A percentile compares a stretch with the other conserved stretches of the same genome.
Conservation (phyloP, 139 green algal species). For the Closterium sp. region DNA sequence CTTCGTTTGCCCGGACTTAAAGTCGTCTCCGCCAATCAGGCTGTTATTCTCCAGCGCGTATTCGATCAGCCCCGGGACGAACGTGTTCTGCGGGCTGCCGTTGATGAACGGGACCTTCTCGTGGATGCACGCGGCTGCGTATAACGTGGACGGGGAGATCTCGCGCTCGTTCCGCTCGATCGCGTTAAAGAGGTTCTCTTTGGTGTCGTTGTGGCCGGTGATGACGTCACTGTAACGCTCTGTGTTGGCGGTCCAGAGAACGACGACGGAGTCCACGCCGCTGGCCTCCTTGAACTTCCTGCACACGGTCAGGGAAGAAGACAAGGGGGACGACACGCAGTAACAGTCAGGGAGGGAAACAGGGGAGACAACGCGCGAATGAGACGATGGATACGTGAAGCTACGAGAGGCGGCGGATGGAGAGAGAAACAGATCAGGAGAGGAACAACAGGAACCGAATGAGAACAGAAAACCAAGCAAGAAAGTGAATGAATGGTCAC, state of each 20-base stretch:
- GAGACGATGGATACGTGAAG: not conserved
- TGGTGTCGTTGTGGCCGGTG: conserved; percentile 93
- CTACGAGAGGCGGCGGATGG: not conserved
- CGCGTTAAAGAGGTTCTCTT: conserved; percentile 82
- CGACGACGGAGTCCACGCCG: conserved; percentile 67
- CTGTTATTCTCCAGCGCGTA: conserved; percentile 72
- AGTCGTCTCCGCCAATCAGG: conserved; percentile 98
- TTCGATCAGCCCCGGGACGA: conserved; percentile 81
- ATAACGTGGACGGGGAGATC: conserved; percentile 94
- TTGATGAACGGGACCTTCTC: conserved; percentile 98
- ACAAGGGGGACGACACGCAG: not conserved
- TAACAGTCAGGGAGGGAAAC: not conserved
- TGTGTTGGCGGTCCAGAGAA: conserved; percentile 99
- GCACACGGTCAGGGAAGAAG: not conserved
- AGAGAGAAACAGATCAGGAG: not conserved
- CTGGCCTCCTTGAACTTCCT: conserved; percentile 55
- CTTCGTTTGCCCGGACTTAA: conserved; percentile 88
- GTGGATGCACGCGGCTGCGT: conserved; percentile 84
- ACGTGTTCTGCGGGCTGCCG: conserved; percentile 94
- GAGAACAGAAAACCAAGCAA: not conserved
- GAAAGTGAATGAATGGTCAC: not conserved
- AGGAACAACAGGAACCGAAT: not conserved
- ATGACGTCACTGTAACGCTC: conserved; percentile 90
- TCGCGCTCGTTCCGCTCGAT: conserved; percentile 83
- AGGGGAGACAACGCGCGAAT: not conserved